A percentile compares a stretch with the other conserved stretches of the same genome.
Evolutionary conservation across 495 filamentous ascomycete genomes (phyloP).

Genomic region (Penicillium fimorum): DNA sequence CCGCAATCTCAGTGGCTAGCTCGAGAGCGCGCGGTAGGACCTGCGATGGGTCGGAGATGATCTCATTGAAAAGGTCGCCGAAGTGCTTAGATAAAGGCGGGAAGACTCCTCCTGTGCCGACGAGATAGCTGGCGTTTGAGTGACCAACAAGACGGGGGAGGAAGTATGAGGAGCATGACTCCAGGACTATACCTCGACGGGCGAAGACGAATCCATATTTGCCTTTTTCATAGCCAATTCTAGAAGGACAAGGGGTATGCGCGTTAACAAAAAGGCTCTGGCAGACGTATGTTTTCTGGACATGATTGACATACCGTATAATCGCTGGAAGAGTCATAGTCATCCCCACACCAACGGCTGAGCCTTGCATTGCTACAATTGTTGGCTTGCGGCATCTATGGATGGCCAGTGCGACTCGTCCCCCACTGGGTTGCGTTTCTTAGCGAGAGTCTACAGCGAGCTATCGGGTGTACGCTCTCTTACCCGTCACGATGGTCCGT

Average conservation of each 20-base stretch:
- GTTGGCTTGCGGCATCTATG: slow-evolving; percentile 62
- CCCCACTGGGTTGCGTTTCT: slow-evolving; percentile 23
- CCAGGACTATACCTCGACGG: slow-evolving; percentile 59
- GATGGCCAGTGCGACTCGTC: slow-evolving; percentile 55
- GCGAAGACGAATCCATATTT: slow-evolving; percentile 66
- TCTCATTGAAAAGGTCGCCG: slow-evolving; percentile 55
- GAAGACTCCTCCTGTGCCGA: slow-evolving; percentile 37
- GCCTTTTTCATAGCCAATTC: slow-evolving; percentile 52
- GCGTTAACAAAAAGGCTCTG: not conserved
- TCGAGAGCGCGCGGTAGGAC: slow-evolving; percentile 57
- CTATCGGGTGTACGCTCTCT: not conserved
- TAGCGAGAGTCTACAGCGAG: not conserved
- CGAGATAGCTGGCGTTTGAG: slow-evolving; percentile 54
- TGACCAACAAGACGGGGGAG: slow-evolving; percentile 59
- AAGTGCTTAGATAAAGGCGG: slow-evolving; percentile 37
- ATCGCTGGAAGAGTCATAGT: slow-evolving; percentile 64
- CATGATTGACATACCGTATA: slow-evolving; percentile 38
- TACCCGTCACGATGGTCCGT: slow-evolving; percentile 50
- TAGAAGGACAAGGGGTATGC: not conserved
- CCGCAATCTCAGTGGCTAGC: slow-evolving; percentile 55
- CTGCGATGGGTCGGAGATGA: slow-evolving; percentile 45
- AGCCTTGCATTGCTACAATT: slow-evolving; percentile 63
- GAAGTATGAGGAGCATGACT: slow-evolving; percentile 63
- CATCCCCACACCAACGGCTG: slow-evolving; percentile 65
- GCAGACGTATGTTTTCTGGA: not conserved